phyloP scores from a whole-genome alignment of 805 yeast genomes.

The Ascoidea asiatica region DNA sequence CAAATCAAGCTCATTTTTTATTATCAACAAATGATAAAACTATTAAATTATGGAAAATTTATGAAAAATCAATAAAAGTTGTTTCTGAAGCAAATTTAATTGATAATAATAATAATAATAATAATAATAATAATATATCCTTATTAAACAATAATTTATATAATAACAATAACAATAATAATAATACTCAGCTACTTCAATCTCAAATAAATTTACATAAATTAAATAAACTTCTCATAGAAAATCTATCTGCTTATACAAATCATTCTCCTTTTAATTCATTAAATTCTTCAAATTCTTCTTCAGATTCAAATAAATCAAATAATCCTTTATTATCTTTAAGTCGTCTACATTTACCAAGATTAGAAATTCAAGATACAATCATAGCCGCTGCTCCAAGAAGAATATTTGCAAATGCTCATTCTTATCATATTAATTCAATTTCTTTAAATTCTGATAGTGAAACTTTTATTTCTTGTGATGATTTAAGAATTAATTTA shows the following conservation, averaged over 20 bases:
- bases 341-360: conserved; percentile 60
- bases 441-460: conserved; percentile 90
- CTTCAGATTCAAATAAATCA: conserved; percentile 9
- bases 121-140: no score
- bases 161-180: conserved; percentile 8
- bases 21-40: conserved; percentile 94
- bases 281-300: conserved; percentile 5
- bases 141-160: conserved; percentile 3
- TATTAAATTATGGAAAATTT: conserved; percentile 94
- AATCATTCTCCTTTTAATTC: not conserved
- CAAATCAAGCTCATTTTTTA: conserved; percentile 81
- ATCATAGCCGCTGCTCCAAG: conserved; percentile 93
- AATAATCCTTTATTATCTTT: conserved; percentile 21
- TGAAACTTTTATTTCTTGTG: conserved; percentile 86
- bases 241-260: not conserved
- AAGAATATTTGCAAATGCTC: conserved; percentile 86
- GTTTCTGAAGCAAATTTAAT: conserved; percentile 83
- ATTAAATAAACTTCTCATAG: no score
- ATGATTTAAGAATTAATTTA: conserved; percentile 86
- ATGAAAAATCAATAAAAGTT: conserved; percentile 81
- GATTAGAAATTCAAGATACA: conserved; percentile 85
- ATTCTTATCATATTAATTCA: conserved; percentile 95
- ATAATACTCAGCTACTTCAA: conserved; percentile 8
- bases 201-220: conserved; percentile 6
- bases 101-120: conserved; percentile 21